Evolutionary conservation across 2,329 filamentous ascomycete species (phyloP).

Genomic region (Colletotrichum plurivorum): DNA sequence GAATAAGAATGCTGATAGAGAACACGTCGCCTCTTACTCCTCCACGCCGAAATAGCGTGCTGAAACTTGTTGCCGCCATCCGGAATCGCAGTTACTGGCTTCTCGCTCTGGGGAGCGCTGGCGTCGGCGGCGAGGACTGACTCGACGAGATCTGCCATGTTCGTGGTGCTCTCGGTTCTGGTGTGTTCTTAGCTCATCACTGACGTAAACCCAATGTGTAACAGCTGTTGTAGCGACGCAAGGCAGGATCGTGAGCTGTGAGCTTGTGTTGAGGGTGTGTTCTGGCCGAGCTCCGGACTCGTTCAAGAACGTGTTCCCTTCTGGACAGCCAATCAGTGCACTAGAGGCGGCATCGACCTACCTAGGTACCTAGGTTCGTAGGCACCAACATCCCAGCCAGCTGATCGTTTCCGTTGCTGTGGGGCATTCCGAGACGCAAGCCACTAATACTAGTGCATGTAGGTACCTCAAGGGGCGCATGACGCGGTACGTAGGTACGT

Average conservation of each 20-base stretch:
- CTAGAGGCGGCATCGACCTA: slow-evolving; percentile 15
- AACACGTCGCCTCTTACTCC: slow-evolving; percentile 72
- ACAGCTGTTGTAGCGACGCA: background rate
- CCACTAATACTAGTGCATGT: too few relatives aligned
- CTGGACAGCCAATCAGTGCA: slow-evolving; percentile 27
- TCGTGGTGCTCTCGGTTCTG: slow-evolving; percentile 14
- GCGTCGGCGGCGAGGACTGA: slow-evolving; percentile 38
- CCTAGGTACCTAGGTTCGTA: background rate
- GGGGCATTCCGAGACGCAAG: slow-evolving; percentile 17
- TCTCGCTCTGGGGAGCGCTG: slow-evolving; percentile 25
- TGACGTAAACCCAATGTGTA: background rate
- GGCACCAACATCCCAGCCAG: slow-evolving; percentile 16
- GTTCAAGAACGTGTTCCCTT: slow-evolving; percentile 41
- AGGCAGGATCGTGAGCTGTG: slow-evolving; percentile 18
- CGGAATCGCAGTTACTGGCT: slow-evolving; percentile 36
- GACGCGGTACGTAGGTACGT: background rate
- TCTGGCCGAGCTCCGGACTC: slow-evolving; percentile 33
- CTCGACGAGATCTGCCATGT: slow-evolving; percentile 45
- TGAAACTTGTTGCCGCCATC: slow-evolving; percentile 93
- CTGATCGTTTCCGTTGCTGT: slow-evolving; percentile 18
- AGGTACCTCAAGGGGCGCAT: background rate
- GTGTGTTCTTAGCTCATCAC: slow-evolving; percentile 33
- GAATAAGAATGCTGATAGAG: background rate
- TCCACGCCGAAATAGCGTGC: slow-evolving; percentile 94
- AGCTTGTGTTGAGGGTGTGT: slow-evolving; percentile 32